Conservation (phyloP, 2,329 filamentous ascomycete species). For the Cylindrodendrum hubeiense region DNA sequence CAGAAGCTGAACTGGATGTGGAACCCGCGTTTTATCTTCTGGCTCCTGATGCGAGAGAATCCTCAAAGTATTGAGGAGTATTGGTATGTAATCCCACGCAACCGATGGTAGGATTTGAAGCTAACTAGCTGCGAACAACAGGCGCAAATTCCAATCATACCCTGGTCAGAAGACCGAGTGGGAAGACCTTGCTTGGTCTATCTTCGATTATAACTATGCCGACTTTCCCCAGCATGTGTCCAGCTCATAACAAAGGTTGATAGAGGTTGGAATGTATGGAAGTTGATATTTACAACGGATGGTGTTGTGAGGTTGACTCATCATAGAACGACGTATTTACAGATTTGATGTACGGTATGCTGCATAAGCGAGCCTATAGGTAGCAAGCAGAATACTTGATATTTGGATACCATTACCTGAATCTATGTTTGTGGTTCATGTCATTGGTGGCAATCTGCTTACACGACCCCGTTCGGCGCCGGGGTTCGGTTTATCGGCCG, state of each 20-base stretch:
- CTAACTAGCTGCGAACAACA: not conserved
- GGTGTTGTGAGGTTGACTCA: not conserved
- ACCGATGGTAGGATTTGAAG: not conserved
- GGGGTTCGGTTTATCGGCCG: too few relatives aligned
- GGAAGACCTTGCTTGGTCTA: not conserved
- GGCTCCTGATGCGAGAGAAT: not conserved
- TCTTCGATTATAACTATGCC: conserved; percentile 4
- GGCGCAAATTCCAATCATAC: not conserved
- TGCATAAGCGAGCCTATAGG: not conserved
- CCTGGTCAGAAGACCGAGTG: not conserved
- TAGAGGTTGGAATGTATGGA: not conserved
- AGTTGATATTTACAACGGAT: not conserved
- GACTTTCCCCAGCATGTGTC: not conserved
- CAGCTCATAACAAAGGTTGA: not conserved
- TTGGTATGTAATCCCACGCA: not conserved
- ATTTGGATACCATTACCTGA: too few relatives aligned
- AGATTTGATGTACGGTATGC: not conserved
- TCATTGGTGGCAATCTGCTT: too few relatives aligned
- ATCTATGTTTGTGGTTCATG: too few relatives aligned
- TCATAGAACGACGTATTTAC: not conserved
- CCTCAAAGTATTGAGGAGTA: not conserved
- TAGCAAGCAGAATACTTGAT: not conserved
- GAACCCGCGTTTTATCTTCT: not conserved
- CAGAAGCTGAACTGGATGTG: not conserved
- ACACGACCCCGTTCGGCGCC: too few relatives aligned